These are phyloP conservation scores for Podaxis pistillaris DNA, from an alignment of 768 basidiomycete genomes.

Conservation along the genomic window DNA sequence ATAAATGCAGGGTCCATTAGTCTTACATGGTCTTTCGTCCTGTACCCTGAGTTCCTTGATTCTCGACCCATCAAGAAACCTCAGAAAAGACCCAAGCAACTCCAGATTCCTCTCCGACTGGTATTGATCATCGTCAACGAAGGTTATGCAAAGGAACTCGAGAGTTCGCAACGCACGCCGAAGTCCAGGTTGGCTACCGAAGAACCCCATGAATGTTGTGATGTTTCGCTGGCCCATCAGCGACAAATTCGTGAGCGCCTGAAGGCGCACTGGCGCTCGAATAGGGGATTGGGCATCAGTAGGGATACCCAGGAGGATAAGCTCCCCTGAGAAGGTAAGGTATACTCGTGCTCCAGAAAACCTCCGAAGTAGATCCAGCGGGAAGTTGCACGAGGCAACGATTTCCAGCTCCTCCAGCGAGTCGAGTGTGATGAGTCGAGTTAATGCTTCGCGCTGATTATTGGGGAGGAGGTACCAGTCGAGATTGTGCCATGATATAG, in stretches of 20 bases:
- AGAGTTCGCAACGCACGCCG: neutral
- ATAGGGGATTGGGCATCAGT: neutral
- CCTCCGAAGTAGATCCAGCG: slow-evolving; percentile 9
- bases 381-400: slow-evolving; percentile 7
- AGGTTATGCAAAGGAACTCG: slow-evolving; percentile 2
- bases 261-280: neutral
- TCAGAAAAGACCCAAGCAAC: slow-evolving; percentile 3
- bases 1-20: neutral
- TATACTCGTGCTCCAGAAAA: neutral
- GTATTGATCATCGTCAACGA: slow-evolving; percentile 1
- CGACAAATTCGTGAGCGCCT: neutral
- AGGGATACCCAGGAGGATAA: neutral
- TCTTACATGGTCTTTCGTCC: slow-evolving; percentile 11
- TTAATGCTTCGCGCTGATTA: neutral
- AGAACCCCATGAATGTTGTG: slow-evolving; percentile 4
- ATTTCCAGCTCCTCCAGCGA: slow-evolving; percentile 4
- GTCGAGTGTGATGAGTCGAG: neutral
- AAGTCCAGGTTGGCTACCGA: neutral
- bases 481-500: slow-evolving; percentile 8
- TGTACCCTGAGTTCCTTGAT: slow-evolving; percentile 11
- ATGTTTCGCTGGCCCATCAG: slow-evolving; percentile 9
- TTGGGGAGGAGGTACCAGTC: slow-evolving; percentile 2
- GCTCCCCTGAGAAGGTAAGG: neutral
- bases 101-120: slow-evolving; percentile 7
- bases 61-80: slow-evolving; percentile 8